Conservation (phyloP, 2,329 filamentous ascomycete genomes). For the Sporothrix brunneoviolacea region DNA sequence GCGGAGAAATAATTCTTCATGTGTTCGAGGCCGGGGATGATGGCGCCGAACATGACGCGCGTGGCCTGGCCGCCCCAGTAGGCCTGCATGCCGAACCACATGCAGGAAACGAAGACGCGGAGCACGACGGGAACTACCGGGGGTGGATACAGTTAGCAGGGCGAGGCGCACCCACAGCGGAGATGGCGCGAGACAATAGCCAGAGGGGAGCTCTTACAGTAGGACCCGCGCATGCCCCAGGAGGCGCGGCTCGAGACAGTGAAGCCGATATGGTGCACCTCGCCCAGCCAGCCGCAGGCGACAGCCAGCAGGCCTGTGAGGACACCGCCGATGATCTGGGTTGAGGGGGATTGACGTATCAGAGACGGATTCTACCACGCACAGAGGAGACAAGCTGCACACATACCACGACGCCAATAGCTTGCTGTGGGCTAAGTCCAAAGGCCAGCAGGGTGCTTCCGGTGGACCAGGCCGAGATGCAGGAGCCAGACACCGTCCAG, state of each 20-base stretch:
- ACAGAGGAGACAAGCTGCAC: no score
- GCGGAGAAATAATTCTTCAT: constrained; percentile 22
- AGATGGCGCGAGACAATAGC: no score
- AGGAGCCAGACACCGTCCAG: constrained; percentile 13
- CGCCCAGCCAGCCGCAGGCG: constrained; percentile 25
- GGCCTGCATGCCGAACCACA: constrained; percentile 29
- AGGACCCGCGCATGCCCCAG: constrained; percentile 43
- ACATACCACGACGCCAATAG: constrained; percentile 20
- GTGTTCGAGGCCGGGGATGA: constrained; percentile 23
- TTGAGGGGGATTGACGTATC: no score
- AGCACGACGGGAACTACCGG: constrained; percentile 25
- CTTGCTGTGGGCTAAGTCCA: constrained; percentile 15
- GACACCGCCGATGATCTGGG: constrained; percentile 28
- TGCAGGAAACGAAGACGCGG: constrained; percentile 28
- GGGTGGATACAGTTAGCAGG: constrained; percentile 33
- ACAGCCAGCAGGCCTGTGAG: constrained; percentile 24
- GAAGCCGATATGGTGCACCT: constrained; percentile 39
- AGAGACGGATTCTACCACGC: not conserved
- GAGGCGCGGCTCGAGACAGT: constrained; percentile 43
- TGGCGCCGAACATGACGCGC: constrained; percentile 24
- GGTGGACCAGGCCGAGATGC: constrained; percentile 16
- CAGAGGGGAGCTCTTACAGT: no score
- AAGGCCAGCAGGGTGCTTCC: constrained; percentile 14
- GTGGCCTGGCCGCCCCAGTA: constrained; percentile 21
- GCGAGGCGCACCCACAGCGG: constrained; percentile 41